phyloP scores from a whole-genome alignment of 2,329 filamentous ascomycete genomes.

The Lasiodiplodia gonubiensis region DNA sequence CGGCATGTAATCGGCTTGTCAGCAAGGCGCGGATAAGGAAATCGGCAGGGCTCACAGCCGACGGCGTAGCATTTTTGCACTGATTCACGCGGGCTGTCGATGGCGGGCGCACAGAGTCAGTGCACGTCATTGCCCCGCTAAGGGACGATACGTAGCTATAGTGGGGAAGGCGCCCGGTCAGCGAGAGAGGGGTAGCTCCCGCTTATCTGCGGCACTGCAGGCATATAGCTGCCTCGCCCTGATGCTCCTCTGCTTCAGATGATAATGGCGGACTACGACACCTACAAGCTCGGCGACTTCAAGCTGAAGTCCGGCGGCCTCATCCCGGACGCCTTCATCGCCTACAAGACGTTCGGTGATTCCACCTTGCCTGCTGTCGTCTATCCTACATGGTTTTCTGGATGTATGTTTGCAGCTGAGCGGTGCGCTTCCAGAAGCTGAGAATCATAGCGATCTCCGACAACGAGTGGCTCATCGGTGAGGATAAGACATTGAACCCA shows the following conservation, averaged over 20 bases:
- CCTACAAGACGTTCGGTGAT: slow-evolving; percentile 78
- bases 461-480: slow-evolving; percentile 76
- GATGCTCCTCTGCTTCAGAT: not conserved
- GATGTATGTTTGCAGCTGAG: slow-evolving; percentile 49
- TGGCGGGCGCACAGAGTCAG: slow-evolving; percentile 12
- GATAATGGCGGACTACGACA: slow-evolving; percentile 48
- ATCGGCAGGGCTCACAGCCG: slow-evolving; percentile 16
- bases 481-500: slow-evolving; percentile 68
- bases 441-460: slow-evolving; percentile 61
- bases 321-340: slow-evolving; percentile 69
- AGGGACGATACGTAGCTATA: not conserved
- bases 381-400: slow-evolving; percentile 79
- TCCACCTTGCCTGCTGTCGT: slow-evolving; percentile 68
- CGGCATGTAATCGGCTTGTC: slow-evolving; percentile 4
- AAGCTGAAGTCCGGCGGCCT: slow-evolving; percentile 67
- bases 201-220: slow-evolving; percentile 6
- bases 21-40: slow-evolving; percentile 18
- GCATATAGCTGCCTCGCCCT: not conserved
- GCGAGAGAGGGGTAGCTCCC: slow-evolving; percentile 8
- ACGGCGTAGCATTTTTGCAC: not conserved
- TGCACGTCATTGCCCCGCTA: slow-evolving; percentile 13
- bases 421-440: slow-evolving; percentile 26
- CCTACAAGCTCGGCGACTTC: slow-evolving; percentile 69
- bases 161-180: not conserved
- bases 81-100: not conserved